A percentile compares a stretch with the other conserved stretches of the same genome.
Evolutionary conservation across 306 rosid genomes (phyloP).

Genomic region (Carpinus viminea): DNA sequence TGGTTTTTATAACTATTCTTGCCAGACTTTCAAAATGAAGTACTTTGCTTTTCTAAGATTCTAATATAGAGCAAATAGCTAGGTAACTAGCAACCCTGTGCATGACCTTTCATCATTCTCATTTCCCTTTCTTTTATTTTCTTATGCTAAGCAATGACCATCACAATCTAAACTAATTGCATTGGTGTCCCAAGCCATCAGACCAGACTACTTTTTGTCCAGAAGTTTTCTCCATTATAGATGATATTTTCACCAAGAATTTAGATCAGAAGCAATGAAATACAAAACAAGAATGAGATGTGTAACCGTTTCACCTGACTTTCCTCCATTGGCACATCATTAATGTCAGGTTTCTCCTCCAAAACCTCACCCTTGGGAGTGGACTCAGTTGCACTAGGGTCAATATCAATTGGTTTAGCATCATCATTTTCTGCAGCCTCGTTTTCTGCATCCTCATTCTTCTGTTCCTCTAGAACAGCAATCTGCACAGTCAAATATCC

Average conservation of each 20-base stretch:
- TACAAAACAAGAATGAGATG: conserved; percentile 9
- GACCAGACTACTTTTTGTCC: neutral
- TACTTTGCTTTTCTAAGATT: neutral
- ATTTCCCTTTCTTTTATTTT: neutral
- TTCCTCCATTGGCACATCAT: conserved; percentile 88
- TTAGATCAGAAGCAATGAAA: neutral
- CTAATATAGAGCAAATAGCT: neutral
- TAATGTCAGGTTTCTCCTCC: conserved; percentile 90
- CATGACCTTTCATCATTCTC: neutral
- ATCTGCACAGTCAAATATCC: conserved; percentile 50
- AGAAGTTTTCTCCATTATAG: neutral
- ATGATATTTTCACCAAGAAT: neutral
- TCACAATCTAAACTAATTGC: neutral
- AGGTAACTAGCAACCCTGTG: neutral
- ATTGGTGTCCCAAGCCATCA: neutral
- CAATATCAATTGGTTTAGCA: conserved; percentile 48
- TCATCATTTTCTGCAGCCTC: conserved; percentile 71
- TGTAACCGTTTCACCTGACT: conserved; percentile 57
- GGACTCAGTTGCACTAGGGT: conserved; percentile 44
- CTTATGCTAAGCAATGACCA: neutral
- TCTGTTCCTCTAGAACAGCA: conserved; percentile 91
- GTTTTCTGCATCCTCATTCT: conserved; percentile 55
- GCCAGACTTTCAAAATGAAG: neutral
- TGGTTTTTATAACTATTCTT: neutral
- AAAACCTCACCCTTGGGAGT: conserved; percentile 45